Conservation (phyloP, 129 eudicot genomes). For the Saposhnikovia divaricata region DNA sequence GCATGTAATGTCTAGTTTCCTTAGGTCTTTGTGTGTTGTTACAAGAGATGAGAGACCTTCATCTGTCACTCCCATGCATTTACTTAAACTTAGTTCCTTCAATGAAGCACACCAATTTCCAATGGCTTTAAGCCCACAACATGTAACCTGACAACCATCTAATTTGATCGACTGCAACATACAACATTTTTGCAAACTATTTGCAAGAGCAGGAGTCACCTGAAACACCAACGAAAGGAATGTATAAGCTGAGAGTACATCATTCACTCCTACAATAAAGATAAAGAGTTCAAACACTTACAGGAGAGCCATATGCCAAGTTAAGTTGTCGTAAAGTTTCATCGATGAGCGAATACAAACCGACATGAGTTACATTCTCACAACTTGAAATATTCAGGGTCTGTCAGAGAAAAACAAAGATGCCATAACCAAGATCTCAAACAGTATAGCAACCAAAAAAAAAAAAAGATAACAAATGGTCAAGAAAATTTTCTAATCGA, state of each 20-base stretch:
- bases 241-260: slow-evolving; percentile 9
- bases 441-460: too few species aligned
- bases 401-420: slow-evolving; percentile 30
- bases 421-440: slow-evolving; percentile 11
- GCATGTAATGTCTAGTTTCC: slow-evolving; percentile 82
- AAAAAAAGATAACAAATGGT: slow-evolving; percentile 5
- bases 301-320: slow-evolving; percentile 77
- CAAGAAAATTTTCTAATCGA: not conserved
- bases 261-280: not conserved
- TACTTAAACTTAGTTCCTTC: slow-evolving; percentile 77
- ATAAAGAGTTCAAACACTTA: slow-evolving; percentile 25
- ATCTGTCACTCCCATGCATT: slow-evolving; percentile 88
- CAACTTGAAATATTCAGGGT: slow-evolving; percentile 74
- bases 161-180: slow-evolving; percentile 63
- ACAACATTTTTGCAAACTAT: slow-evolving; percentile 66
- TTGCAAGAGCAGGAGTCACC: slow-evolving; percentile 73
- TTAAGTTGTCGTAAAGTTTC: slow-evolving; percentile 52
- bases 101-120: slow-evolving; percentile 61
- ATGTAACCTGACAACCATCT: slow-evolving; percentile 78
- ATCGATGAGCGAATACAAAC: slow-evolving; percentile 62
- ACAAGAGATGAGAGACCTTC: slow-evolving; percentile 75
- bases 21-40: slow-evolving; percentile 55
- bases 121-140: slow-evolving; percentile 72
- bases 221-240: slow-evolving; percentile 26
- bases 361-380: slow-evolving; percentile 62